Evolutionary conservation across 176 grass and related monocot genomes (phyloP).

Genomic region (Triticum dicoccoides): DNA sequence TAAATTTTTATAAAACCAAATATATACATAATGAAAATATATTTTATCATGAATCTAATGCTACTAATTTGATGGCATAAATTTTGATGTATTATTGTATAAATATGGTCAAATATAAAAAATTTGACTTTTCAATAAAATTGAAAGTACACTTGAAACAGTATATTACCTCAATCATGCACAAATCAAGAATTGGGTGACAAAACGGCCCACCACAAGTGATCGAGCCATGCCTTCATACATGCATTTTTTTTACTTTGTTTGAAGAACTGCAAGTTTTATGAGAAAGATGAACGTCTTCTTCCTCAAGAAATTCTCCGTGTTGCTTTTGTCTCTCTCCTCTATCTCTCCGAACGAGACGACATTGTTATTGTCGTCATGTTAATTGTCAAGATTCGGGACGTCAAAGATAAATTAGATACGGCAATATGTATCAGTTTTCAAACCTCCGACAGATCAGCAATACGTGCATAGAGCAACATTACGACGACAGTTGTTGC

Average conservation of each 20-base stretch:
- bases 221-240: neutral
- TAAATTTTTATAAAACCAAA: no score
- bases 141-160: no score
- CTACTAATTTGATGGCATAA: no score
- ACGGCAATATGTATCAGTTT: neutral
- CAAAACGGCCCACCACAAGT: neutral
- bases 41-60: no score
- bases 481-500: neutral
- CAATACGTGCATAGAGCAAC: neutral
- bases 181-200: neutral
- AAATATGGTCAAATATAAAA: no score
- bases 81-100: no score
- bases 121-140: no score
- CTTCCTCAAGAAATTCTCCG: neutral
- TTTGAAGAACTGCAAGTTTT: neutral
- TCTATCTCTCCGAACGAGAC: neutral
- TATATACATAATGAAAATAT: no score
- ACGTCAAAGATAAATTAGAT: neutral
- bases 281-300: neutral
- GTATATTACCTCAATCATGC: neutral
- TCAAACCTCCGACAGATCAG: neutral
- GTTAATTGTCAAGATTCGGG: slow-evolving; percentile 10
- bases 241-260: neutral
- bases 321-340: neutral
- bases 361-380: neutral